Evolutionary conservation across 495 filamentous ascomycete genomes (phyloP).

Genomic region (Jackrogersella multiformis): DNA sequence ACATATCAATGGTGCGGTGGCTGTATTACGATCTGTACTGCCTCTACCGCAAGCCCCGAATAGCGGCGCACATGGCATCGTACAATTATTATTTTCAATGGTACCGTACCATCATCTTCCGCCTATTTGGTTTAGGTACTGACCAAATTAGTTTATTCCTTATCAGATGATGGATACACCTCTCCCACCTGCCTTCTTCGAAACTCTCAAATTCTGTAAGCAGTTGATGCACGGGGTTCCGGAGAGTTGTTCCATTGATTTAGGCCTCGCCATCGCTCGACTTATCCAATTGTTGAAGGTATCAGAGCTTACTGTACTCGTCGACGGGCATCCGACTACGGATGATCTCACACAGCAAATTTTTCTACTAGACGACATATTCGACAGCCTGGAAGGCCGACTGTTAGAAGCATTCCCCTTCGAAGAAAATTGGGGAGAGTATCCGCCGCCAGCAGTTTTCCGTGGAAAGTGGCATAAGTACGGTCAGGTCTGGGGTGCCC

Average conservation of each 20-base stretch:
- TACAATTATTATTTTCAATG: slow-evolving; percentile 58
- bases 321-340: slow-evolving; percentile 47
- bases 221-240: slow-evolving; percentile 31
- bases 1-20: slow-evolving; percentile 57
- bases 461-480: slow-evolving; percentile 70
- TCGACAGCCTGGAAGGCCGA: slow-evolving; percentile 47
- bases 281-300: slow-evolving; percentile 47
- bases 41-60: slow-evolving; percentile 40
- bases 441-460: slow-evolving; percentile 57
- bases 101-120: slow-evolving; percentile 20
- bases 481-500: slow-evolving; percentile 62
- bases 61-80: slow-evolving; percentile 47
- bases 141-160: slow-evolving; percentile 46
- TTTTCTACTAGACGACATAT: slow-evolving; percentile 46
- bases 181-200: slow-evolving; percentile 50
- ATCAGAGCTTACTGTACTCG: slow-evolving; percentile 40
- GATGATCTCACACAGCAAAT: slow-evolving; percentile 45
- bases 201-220: slow-evolving; percentile 48
- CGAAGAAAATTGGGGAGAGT: slow-evolving; percentile 33
- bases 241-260: slow-evolving; percentile 44
- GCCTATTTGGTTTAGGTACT: slow-evolving; percentile 6
- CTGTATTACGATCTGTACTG: slow-evolving; percentile 50
- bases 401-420: slow-evolving; percentile 47
- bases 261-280: slow-evolving; percentile 46
- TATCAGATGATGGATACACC: slow-evolving; percentile 43